Base-by-base conservation (phyloP, 2,329 filamentous ascomycete species). In the Sodiomyces alkalinus region DNA sequence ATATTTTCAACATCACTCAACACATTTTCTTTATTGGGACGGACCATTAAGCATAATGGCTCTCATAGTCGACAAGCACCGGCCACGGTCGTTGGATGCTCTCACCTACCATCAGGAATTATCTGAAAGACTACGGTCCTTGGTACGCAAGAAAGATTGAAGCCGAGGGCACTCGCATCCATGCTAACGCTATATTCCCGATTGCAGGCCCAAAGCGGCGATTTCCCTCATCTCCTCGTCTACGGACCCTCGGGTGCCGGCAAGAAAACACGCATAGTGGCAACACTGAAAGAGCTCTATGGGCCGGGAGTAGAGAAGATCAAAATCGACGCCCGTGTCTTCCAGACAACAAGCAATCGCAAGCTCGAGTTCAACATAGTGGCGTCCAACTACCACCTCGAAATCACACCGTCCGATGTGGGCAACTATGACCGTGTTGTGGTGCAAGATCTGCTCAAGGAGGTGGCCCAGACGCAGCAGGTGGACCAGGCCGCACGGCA, bases 341-440 rank as follows among this genome's bases (percentile, higher is more conserved):
- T 98, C 60, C 86, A 93, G 55, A 96, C 90, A 1, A 86, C 74
- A 14, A 80, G 78, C 47, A 96, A 93, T 54, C 83, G 90, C 49
- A 98, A 98, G 56, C 77, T 98, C 43, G 90, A 98, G 57, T 98
- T 98, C 69, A 98, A 94, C 59, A 92, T 98, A 39, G 90, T 98
- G 30, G 76, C 86, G 24, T 96, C 87, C 1, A 75, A 94, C 38
- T 98, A 98, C 58, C 90, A 98, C 53, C 76, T 98, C 43, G 90
- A 98, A 53, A 98, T 98, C 47, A 98, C 90, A 6, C 90, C 90
- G 0, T 92, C 83, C 1, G 90, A 98, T 43, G 90, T 98, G 4
- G 90, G 87, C 35, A 92, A 80, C 52, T 94, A 94, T 47, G 90
- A 98, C 53, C 71, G 90, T 30, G 90, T 98, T 4, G 90, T 98